phyloP scores from a whole-genome alignment of 108 stramenopile species.

The Cyclostephanos invisitatus region DNA sequence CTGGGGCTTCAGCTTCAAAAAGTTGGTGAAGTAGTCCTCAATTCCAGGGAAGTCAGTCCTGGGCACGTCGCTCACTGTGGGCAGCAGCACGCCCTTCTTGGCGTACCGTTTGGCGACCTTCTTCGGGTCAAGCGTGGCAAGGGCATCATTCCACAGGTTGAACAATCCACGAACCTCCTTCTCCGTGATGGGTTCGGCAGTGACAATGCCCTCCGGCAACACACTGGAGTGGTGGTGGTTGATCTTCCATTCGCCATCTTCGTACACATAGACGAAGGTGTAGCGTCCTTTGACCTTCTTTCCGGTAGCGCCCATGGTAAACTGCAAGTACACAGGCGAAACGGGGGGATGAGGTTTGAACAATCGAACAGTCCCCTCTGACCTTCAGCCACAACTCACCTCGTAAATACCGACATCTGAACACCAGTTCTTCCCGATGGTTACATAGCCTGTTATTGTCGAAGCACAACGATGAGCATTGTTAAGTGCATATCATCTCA shows the following conservation, averaged over 20 bases:
- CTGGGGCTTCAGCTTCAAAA: conserved; percentile 35
- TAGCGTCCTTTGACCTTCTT: conserved; percentile 57
- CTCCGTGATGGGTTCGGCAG: conserved; percentile 33
- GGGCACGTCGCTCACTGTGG: conserved; percentile 43
- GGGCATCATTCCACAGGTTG: conserved; percentile 53
- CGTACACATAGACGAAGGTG: conserved; percentile 62
- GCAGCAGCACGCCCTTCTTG: conserved; percentile 35
- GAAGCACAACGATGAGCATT: too few relatives aligned
- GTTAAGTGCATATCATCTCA: too few relatives aligned
- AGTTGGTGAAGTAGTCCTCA: conserved; percentile 36
- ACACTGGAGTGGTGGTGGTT: conserved; percentile 59
- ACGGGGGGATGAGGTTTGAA: background rate
- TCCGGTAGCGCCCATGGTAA: conserved; percentile 56
- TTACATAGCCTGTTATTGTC: conserved; percentile 27
- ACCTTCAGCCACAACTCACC: conserved; percentile 1
- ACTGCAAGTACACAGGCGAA: conserved; percentile 32
- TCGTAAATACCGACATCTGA: conserved; percentile 66
- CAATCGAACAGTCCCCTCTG: background rate
- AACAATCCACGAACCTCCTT: conserved; percentile 40
- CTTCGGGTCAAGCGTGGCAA: conserved; percentile 37
- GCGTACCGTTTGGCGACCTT: conserved; percentile 28
- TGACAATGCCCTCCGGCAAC: conserved; percentile 52
- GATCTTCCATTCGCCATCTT: conserved; percentile 73
- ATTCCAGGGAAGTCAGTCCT: conserved; percentile 31
- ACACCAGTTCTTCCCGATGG: conserved; percentile 56